Base-by-base conservation (phyloP, 1,284 basidiomycete species). In the Moesziomyces sp. region DNA sequence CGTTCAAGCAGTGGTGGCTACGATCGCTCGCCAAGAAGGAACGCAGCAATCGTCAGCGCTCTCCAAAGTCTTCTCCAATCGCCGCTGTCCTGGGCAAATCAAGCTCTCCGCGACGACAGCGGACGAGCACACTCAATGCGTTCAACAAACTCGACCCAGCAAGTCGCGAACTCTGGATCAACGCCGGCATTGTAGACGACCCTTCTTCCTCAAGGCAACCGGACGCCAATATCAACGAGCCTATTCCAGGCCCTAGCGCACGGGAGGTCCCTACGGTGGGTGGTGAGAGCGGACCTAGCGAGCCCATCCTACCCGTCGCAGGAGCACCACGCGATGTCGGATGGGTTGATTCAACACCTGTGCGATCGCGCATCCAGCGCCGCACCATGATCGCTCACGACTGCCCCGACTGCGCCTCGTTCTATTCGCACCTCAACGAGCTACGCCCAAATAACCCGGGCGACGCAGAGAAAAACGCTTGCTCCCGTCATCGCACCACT, bases 1-100 rank as follows among this genome's bases (percentile, higher is more conserved):
- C 45, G 21, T 73, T 73, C 50, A 73, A 73, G 23, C 18, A 30
- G 4, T 73, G 70, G 70, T 73, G 70, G 70, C 35, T 73, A 10
- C 53, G 46, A 2, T 44, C 46, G 16, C 34, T 73, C 10, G 38
- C 42, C 3, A 67, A 68, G 30, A 40, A 50, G 13, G 57, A 73
- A 14, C 40, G 58, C 13, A 46, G 21, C 4, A 19, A 46, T 6
- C 14, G 16, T 7, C 14, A 40, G 18, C 38, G 38, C 38, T 40
- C 38, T 18, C 38, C 21, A 23, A 42, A 23, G 21, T n/a, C 46
- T 28, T n/a, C 18, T 13, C 44, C 44, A n/a, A 46, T 10, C 13
- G 23, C 30, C 9, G 62, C 30, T 49, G 18, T 30, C 13, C 18
- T 14, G 16, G 18, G 38, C 38, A 40, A 18, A 40, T 18, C 38